Base-by-base conservation (phyloP, 2,329 filamentous ascomycete species). In the Davidsoniella eucalypti region DNA sequence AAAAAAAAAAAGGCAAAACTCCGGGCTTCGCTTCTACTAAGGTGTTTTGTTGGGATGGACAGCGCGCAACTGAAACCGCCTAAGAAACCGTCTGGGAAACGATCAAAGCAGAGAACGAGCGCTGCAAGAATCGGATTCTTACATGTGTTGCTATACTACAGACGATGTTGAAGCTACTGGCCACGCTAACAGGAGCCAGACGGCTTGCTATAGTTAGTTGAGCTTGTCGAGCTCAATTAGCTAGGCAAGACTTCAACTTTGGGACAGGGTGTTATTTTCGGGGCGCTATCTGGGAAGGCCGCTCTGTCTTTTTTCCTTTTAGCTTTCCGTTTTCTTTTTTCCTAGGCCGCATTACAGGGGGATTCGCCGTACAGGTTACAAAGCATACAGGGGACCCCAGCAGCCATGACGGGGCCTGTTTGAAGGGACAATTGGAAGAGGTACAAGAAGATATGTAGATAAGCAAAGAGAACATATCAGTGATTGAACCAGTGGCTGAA, bases 191-290 rank as follows among this genome's bases (percentile, higher is more conserved):
- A 33, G 10, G 26, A 33, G 26, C 26, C 3, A 29, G 26, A 7
- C 18, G 2, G 3, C 3, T 21, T 21, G 3, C 21, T 23, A 23
- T 23, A 23, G 21, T 33, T 33, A 33, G 29, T 33, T 23, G 21
- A 12, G 29, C 8, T 12, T 33, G 3, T 4, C 29, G 8, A 12
- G 29, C 12, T 10, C 6, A 33, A 10, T 12, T 33, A 10, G 21
- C 17, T n/a, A 18, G 44, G 23, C 46, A 41, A 48, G 29, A 33
- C 29, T 33, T 10, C 3, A 33, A 10, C 29, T 33, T 33, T 33
- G 12, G 23, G 48, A 50, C 48, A 50, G 48, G 42, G 48, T 50
- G 48, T 50, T 50, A 50, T 50, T 50, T 50, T 48, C 41, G 29
- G 33, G 29, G 17, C 18, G 39, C 39, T 16, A 41, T 41, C n/a